Base-by-base conservation (phyloP, 495 filamentous ascomycete species). In the Lasiosphaeria hispida region DNA sequence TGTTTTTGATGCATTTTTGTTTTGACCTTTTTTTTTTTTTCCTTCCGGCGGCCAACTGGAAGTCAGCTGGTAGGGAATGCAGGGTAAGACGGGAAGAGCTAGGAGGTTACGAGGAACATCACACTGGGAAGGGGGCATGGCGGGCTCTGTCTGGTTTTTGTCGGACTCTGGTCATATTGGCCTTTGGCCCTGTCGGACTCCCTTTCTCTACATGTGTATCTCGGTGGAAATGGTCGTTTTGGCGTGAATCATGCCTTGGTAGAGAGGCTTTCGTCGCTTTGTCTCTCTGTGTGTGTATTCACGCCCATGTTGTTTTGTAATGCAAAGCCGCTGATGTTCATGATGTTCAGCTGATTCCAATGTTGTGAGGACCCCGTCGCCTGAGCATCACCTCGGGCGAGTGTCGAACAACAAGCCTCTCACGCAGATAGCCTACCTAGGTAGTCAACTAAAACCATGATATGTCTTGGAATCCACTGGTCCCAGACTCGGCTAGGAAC, bases 221-320 rank as follows among this genome's bases (percentile, higher is more conserved):
- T 36, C 40, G 38, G 14, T 23, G 18, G 19, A 17, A 19, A 11
- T 47, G 53, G 43, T 55, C 33, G 23, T 45, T 45, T 55, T 18
- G 53, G 53, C 23, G 53, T 35, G 19, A 14, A 47, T 41, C 53
- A 55, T 35, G 33, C 41, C 53, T 18, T 37, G 51, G 23, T 5
- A 35, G 34, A 55, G 53, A 47, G 37, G 53, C 33, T 40, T 45
- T 55, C 47, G 53, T 55, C 53, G 19, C 47, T 55, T 36, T 52
- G 23, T 52, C 37, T 30, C 15, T 45, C 23, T 55, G 53, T 55
- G 37, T 55, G 53, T 38, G 53, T 55, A 55, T 55, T 55, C 41
- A 48, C 38, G 35, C 30, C 30, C 45, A 2, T 30, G 23, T 30
- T 52, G 36, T 39, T 36, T 52, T 45, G 18, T 23, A 30, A 30